Evolutionary conservation across 805 yeast species (phyloP).

Genomic region (Candida vartiovaarae): DNA sequence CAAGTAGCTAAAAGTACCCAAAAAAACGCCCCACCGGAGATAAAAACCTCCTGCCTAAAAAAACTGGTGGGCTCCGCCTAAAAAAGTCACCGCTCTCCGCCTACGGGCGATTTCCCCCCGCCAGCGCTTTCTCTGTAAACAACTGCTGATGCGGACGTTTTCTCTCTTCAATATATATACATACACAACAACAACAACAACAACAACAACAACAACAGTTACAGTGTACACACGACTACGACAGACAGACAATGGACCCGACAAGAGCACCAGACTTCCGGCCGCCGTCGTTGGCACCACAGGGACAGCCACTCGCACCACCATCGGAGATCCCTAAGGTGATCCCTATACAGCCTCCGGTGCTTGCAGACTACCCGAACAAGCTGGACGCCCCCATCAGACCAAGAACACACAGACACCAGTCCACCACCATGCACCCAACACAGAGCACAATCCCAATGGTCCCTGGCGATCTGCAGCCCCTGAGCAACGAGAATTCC

Average conservation of each 20-base stretch:
- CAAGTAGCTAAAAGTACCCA: too few species aligned
- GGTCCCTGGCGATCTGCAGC: slow-evolving; percentile 51
- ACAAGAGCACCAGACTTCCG: slow-evolving; percentile 84
- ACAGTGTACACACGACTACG: not conserved
- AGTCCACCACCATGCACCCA: slow-evolving; percentile 9
- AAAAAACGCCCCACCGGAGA: too few species aligned
- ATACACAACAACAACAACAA: not conserved
- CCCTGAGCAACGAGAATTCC: slow-evolving; percentile 37
- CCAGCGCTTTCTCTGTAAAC: too few species aligned
- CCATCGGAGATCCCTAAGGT: slow-evolving; percentile 63
- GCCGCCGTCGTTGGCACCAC: slow-evolving; percentile 65
- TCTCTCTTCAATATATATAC: not conserved
- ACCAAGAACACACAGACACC: slow-evolving; percentile 29
- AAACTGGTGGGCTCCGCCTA: too few species aligned
- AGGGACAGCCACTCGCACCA: slow-evolving; percentile 54
- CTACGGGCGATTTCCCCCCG: too few species aligned
- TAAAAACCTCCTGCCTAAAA: too few species aligned
- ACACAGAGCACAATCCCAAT: slow-evolving; percentile 38
- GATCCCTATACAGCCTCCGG: slow-evolving; percentile 72
- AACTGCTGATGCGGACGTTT: too few species aligned
- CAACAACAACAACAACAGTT: not conserved
- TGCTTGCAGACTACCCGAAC: slow-evolving; percentile 65
- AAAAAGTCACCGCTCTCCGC: too few species aligned
- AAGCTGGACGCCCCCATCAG: slow-evolving; percentile 71
- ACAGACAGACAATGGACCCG: slow-evolving; percentile 64